A percentile compares a stretch with the other conserved stretches of the same genome.
These are phyloP conservation scores for Pichia membranifaciens DNA, from an alignment of 805 yeast genomes.

Conservation along the genomic window DNA sequence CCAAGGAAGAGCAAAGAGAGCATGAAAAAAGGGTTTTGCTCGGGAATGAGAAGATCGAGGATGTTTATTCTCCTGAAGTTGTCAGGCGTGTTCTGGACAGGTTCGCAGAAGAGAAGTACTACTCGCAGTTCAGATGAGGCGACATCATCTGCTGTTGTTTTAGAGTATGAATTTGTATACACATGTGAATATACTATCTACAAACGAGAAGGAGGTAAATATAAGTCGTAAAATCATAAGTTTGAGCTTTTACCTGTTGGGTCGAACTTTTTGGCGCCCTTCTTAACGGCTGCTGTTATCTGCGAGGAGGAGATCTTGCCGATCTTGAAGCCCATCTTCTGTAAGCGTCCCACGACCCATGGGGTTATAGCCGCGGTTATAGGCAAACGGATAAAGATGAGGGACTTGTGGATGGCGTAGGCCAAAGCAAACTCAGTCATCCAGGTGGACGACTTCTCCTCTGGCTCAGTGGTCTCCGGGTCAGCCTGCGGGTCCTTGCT, in stretches of 20 bases:
- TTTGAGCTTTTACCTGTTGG: slow-evolving; percentile 33
- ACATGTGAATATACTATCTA: too few relatives aligned
- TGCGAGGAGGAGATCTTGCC: slow-evolving; percentile 43
- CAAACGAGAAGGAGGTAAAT: too few relatives aligned
- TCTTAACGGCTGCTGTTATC: slow-evolving; percentile 10
- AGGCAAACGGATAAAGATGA: slow-evolving; percentile 80
- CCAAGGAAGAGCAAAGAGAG: slow-evolving; percentile 73
- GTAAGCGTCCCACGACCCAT: slow-evolving; percentile 54
- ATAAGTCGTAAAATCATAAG: not conserved
- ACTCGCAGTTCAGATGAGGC: slow-evolving; percentile 45
- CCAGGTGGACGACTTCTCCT: slow-evolving; percentile 35
- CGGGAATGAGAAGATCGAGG: slow-evolving; percentile 57
- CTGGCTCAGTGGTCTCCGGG: slow-evolving; percentile 2
- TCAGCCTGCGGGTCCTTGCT: not conserved
- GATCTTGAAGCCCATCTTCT: slow-evolving; percentile 75
- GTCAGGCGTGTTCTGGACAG: slow-evolving; percentile 53
- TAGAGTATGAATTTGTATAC: too few relatives aligned
- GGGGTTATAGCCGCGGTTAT: slow-evolving; percentile 92
- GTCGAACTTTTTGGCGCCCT: slow-evolving; percentile 19
- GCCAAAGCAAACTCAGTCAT: slow-evolving; percentile 86
- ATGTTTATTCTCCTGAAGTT: slow-evolving; percentile 59
- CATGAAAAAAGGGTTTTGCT: slow-evolving; percentile 75
- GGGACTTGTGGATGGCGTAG: slow-evolving; percentile 85
- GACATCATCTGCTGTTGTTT: too few relatives aligned
- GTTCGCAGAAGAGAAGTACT: slow-evolving; percentile 70